Evolutionary conservation across 495 filamentous ascomycete genomes (phyloP).

Genomic region (Durotheca rogersii): DNA sequence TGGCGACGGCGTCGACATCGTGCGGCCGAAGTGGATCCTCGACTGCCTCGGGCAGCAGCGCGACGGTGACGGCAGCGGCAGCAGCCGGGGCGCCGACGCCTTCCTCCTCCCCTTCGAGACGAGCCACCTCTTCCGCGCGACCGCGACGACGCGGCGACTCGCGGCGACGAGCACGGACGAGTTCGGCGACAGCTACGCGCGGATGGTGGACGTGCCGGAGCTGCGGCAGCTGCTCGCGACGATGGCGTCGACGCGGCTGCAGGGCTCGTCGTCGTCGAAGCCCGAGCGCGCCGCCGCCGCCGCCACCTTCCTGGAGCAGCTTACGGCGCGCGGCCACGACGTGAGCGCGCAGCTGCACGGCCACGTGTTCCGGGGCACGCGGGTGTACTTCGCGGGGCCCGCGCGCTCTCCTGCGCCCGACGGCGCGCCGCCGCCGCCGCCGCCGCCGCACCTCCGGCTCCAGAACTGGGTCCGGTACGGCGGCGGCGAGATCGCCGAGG

Average conservation of each 20-base stretch:
- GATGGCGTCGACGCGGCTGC: constrained; percentile 45
- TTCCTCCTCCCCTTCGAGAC: constrained; percentile 70
- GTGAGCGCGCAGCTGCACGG: constrained; percentile 54
- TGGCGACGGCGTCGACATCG: constrained; percentile 67
- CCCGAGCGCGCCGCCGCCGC: no score
- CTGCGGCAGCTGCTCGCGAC: constrained; percentile 56
- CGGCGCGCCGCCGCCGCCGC: no score
- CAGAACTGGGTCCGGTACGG: constrained; percentile 62
- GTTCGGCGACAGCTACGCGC: constrained; percentile 80
- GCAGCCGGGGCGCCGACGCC: constrained; percentile 65
- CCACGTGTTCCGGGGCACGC: constrained; percentile 66
- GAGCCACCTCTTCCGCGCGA: constrained; percentile 53
- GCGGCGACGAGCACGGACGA: constrained; percentile 63
- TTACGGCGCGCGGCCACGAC: constrained; percentile 56
- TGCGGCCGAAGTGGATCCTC: constrained; percentile 80
- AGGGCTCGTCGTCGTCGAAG: constrained; percentile 3
- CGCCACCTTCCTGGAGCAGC: constrained; percentile 55
- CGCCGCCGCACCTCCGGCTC: constrained; percentile 31
- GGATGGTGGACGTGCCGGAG: constrained; percentile 67
- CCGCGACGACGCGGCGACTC: constrained; percentile 32
- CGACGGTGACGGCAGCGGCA: constrained; percentile 60
- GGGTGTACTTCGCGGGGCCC: constrained; percentile 53
- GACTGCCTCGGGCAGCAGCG: constrained; percentile 77
- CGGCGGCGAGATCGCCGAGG: constrained; percentile 53
- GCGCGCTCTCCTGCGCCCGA: constrained; percentile 19